These are phyloP conservation scores for Daldinia vernicosa DNA, from an alignment of 495 filamentous ascomycete genomes.

Conservation along the genomic window DNA sequence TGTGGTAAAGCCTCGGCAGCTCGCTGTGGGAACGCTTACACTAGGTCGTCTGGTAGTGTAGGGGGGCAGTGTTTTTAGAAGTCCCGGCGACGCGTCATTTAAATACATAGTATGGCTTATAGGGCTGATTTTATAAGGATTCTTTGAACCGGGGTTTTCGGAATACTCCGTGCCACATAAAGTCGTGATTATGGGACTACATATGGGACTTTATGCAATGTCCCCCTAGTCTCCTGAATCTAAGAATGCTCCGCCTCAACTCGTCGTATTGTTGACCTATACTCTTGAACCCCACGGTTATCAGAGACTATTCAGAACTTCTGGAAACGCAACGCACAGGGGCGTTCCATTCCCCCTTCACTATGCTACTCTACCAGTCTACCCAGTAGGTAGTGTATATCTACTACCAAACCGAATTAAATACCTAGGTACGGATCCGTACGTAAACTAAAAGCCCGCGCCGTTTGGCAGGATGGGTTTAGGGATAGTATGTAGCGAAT, in stretches of 20 bases:
- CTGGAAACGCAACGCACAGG: neutral
- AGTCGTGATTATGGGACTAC: neutral
- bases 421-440: too few species aligned
- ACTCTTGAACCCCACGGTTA: neutral
- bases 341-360: neutral
- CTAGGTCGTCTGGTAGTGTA: too few species aligned
- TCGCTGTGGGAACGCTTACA: neutral
- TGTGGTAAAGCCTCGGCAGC: conserved; percentile 5
- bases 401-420: neutral
- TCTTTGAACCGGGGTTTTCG: conserved; percentile 14
- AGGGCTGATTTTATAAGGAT: conserved; percentile 6
- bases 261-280: conserved; percentile 32
- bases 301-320: neutral
- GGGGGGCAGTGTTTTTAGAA: conserved; percentile 2
- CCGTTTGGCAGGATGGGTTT: conserved; percentile 14
- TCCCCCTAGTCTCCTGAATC: conserved; percentile 3
- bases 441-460: conserved; percentile 4
- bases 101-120: conserved; percentile 11
- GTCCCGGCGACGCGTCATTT: conserved; percentile 3
- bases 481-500: conserved; percentile 25
- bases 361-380: conserved; percentile 2
- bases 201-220: conserved; percentile 1
- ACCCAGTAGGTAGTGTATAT: neutral
- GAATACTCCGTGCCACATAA: conserved; percentile 13
- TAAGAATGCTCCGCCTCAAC: conserved; percentile 17